These are phyloP conservation scores for Neurospora cerealis DNA, from an alignment of 495 filamentous ascomycete species.

Conservation along the genomic window DNA sequence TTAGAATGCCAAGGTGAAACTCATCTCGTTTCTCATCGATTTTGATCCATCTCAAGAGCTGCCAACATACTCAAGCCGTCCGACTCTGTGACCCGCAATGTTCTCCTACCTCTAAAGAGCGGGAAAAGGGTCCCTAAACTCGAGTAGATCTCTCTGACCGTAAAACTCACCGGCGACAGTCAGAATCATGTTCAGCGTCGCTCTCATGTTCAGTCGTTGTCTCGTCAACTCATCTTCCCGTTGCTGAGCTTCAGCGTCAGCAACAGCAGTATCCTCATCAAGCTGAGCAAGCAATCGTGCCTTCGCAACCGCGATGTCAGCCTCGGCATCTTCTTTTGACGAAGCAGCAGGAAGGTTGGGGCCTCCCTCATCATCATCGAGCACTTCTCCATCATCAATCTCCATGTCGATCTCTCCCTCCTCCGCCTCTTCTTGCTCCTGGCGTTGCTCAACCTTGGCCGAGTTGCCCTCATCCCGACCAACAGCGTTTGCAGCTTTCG, in stretches of 20 bases:
- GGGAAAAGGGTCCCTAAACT: slow-evolving; percentile 49
- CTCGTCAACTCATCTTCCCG: neutral
- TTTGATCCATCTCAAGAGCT: neutral
- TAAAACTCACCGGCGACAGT: slow-evolving; percentile 83
- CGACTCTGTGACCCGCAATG: neutral
- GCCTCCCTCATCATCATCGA: slow-evolving; percentile 14
- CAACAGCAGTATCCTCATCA: slow-evolving; percentile 4
- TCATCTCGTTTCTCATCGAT: neutral
- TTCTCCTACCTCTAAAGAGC: slow-evolving; percentile 8
- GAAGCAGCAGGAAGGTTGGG: slow-evolving; percentile 9
- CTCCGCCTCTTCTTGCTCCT: slow-evolving; percentile 13
- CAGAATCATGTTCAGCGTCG: slow-evolving; percentile 82
- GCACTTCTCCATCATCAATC: slow-evolving; percentile 37
- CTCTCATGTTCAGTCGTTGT: slow-evolving; percentile 35
- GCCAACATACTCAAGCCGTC: neutral
- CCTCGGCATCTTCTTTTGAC: slow-evolving; percentile 16
- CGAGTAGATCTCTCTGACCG: slow-evolving; percentile 79
- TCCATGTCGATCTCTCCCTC: slow-evolving; percentile 35
- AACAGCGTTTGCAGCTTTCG: neutral
- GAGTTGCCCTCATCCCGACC: neutral
- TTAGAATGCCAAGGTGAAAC: neutral
- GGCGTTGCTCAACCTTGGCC: slow-evolving; percentile 10
- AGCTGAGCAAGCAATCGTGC: slow-evolving; percentile 44
- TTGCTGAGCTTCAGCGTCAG: neutral
- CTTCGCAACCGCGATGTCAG: slow-evolving; percentile 50